Evolutionary conservation across 1,284 basidiomycete genomes (phyloP).

Genomic region (Cronartium ribicola): DNA sequence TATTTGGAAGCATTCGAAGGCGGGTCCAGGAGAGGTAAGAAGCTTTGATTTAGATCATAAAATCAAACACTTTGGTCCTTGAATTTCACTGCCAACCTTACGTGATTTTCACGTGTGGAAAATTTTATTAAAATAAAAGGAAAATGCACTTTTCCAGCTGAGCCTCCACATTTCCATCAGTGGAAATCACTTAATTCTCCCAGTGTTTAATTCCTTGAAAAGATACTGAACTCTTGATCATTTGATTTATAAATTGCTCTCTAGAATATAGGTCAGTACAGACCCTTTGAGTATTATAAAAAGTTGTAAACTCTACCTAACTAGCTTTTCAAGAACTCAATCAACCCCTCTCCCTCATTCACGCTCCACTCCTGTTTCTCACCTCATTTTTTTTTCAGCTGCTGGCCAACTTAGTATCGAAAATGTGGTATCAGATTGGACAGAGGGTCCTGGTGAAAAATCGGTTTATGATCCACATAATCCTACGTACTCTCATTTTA

Average conservation of each 20-base stretch:
- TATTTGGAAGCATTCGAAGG: conserved; percentile 24
- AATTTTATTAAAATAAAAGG: too few relatives aligned
- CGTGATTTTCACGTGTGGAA: too few relatives aligned
- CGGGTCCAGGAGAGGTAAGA: conserved; percentile 27
- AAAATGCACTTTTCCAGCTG: too few relatives aligned
- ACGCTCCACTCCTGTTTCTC: too few relatives aligned
- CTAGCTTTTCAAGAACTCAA: too few relatives aligned
- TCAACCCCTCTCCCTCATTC: too few relatives aligned
- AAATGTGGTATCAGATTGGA: conserved; percentile 20
- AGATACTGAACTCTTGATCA: background rate
- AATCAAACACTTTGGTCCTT: too few relatives aligned
- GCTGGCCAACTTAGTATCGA: conserved; percentile 22
- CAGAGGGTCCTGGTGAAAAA: conserved; percentile 31
- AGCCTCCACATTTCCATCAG: background rate
- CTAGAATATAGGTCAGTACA: background rate
- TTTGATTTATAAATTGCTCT: background rate
- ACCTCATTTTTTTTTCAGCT: background rate
- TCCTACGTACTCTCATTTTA: conserved; percentile 29
- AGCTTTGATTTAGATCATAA: background rate
- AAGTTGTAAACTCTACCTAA: too few relatives aligned
- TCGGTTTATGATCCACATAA: conserved; percentile 17
- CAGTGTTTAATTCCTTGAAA: too few relatives aligned
- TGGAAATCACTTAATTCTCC: too few relatives aligned
- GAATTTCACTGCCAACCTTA: too few relatives aligned
- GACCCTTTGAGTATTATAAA: too few relatives aligned